These are phyloP conservation scores for Lagenaria siceraria DNA, from an alignment of 306 rosid genomes.

Conservation along the genomic window DNA sequence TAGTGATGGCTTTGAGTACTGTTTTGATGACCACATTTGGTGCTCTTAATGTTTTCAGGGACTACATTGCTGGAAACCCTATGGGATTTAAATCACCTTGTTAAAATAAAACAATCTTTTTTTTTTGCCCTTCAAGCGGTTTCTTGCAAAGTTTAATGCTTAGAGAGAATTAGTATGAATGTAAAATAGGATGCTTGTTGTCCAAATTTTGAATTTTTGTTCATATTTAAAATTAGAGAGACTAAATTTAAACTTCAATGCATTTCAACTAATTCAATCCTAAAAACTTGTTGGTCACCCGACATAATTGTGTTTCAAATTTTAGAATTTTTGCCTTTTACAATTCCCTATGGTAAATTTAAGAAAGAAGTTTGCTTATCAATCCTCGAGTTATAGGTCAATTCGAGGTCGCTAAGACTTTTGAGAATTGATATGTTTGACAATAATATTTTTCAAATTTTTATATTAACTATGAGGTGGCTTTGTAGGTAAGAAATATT, in stretches of 20 bases:
- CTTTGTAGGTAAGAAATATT: no score
- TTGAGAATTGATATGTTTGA: no score
- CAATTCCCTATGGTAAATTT: neutral
- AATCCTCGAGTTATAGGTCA: no score
- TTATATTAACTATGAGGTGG: no score
- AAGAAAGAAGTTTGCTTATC: no score
- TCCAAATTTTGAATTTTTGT: neutral
- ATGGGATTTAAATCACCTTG: slow-evolving; percentile 86
- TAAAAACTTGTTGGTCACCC: neutral
- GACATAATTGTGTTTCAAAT: neutral
- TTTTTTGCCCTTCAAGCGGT: neutral
- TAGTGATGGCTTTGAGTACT: slow-evolving; percentile 65
- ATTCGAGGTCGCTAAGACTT: no score
- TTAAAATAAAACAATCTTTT: slow-evolving; percentile 12
- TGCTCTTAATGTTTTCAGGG: slow-evolving; percentile 45
- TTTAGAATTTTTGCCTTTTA: no score
- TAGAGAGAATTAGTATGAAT: neutral
- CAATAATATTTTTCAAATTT: no score
- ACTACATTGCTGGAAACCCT: slow-evolving; percentile 40
- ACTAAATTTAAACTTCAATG: neutral
- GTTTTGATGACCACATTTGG: slow-evolving; percentile 76
- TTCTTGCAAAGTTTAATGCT: neutral
- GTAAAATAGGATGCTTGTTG: neutral
- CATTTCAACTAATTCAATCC: no score
- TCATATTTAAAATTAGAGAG: neutral